Conservation (phyloP, 1,284 basidiomycete genomes). For the Pisolithus thermaeus region DNA sequence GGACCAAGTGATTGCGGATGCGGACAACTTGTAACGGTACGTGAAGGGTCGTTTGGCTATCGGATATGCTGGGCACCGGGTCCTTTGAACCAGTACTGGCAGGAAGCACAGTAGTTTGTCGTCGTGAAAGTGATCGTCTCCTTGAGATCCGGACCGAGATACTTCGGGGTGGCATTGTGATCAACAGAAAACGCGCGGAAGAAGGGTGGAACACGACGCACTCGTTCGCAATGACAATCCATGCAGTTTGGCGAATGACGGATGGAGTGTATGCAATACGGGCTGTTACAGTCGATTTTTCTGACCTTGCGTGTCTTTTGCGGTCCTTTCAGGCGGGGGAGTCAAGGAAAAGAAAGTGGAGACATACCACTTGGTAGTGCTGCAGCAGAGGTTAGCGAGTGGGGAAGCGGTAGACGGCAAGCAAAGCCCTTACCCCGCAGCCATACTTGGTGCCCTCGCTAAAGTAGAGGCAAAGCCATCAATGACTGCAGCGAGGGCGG, state of each 20-base stretch:
- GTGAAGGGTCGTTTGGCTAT: slow-evolving; percentile 9
- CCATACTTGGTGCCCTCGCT: slow-evolving; percentile 73
- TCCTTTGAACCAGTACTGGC: slow-evolving; percentile 61
- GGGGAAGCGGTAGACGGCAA: slow-evolving; percentile 23
- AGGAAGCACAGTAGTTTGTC: slow-evolving; percentile 54
- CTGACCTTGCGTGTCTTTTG: slow-evolving; percentile 49
- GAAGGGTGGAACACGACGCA: slow-evolving; percentile 25
- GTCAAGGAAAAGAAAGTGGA: neutral
- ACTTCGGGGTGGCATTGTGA: slow-evolving; percentile 36
- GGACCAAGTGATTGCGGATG: neutral
- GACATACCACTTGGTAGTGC: slow-evolving; percentile 52
- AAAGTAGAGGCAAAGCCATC: slow-evolving; percentile 9
- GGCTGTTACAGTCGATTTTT: slow-evolving; percentile 58
- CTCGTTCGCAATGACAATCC: slow-evolving; percentile 51
- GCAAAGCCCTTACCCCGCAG: slow-evolving; percentile 59
- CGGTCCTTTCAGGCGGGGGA: slow-evolving; percentile 10
- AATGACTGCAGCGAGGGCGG: slow-evolving; percentile 2
- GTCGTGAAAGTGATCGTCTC: slow-evolving; percentile 52
- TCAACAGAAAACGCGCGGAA: slow-evolving; percentile 8
- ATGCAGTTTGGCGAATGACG: slow-evolving; percentile 48
- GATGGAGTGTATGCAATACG: slow-evolving; percentile 53
- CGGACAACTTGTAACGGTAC: too few species aligned
- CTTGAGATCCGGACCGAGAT: slow-evolving; percentile 58
- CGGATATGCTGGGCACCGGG: slow-evolving; percentile 25
- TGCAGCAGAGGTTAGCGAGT: slow-evolving; percentile 19